Conservation (phyloP, 2,329 filamentous ascomycete species). For the Penicillium sp. region DNA sequence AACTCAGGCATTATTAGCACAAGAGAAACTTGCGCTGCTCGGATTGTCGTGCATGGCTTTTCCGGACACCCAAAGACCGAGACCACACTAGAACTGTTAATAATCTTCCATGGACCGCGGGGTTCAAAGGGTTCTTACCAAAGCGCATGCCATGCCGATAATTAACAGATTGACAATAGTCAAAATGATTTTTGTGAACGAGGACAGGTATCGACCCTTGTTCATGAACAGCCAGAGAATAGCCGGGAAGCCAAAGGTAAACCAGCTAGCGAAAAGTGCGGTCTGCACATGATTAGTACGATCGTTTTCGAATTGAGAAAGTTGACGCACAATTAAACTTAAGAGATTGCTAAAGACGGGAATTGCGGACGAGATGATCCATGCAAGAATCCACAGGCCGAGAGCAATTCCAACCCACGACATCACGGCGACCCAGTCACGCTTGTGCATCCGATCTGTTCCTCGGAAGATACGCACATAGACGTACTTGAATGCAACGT, state of each 20-base stretch:
- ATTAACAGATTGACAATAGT: slow-evolving; percentile 24
- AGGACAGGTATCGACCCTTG: slow-evolving; percentile 28
- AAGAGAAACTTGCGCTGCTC: slow-evolving; percentile 30
- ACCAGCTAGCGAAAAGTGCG: slow-evolving; percentile 62
- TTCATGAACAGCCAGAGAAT: slow-evolving; percentile 39
- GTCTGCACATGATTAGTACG: slow-evolving; percentile 24
- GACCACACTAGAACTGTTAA: slow-evolving; percentile 23
- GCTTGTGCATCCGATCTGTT: slow-evolving; percentile 51
- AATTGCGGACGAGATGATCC: slow-evolving; percentile 63
- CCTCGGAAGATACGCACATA: slow-evolving; percentile 59
- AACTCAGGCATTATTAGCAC: slow-evolving; percentile 25
- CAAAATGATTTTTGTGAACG: slow-evolving; percentile 27
- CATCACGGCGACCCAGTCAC: slow-evolving; percentile 47
- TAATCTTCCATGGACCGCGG: neutral
- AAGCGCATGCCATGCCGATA: slow-evolving; percentile 19
- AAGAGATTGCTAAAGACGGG: slow-evolving; percentile 64
- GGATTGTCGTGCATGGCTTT: slow-evolving; percentile 33
- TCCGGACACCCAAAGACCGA: slow-evolving; percentile 34
- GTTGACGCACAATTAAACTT: slow-evolving; percentile 48
- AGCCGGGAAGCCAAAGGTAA: slow-evolving; percentile 47
- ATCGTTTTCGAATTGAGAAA: neutral
- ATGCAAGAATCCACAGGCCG: slow-evolving; percentile 55
- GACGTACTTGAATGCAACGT: slow-evolving; percentile 61
- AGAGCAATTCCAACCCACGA: slow-evolving; percentile 56
- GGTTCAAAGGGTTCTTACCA: slow-evolving; percentile 15